Evolutionary conservation across 495 filamentous ascomycete species (phyloP), one percentile per base, ranked within the genome.

Genomic region (Tetracladium setigerum): DNA sequence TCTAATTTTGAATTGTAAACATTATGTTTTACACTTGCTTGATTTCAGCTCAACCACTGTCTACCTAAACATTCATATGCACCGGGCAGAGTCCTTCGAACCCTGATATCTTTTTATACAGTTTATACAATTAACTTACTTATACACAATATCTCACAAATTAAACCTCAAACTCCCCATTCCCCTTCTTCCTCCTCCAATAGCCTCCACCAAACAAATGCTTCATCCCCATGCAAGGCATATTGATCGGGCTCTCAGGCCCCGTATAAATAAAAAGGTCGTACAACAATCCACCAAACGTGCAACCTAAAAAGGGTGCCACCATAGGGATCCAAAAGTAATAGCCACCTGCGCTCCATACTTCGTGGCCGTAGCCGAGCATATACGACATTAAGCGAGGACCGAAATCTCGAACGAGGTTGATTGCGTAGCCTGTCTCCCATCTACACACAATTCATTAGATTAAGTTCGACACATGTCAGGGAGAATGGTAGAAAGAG

Each of bases 361-460:
- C 80, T 36, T 78, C 71, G 39, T 62, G 63, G 4, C 79, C 79
- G 59, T 83, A 82, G 7, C 79, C 80, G 32, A 83, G 49, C 54
- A 73, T 64, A 53, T 78, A 83, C 4, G 73, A 68, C 19, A 78
- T 67, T 17, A 83, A 58, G 10, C 80, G 60, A 0, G 80, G 79
- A 1, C 80, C 79, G 61, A 82, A 81, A 44, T 84, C 80, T 40
- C 80, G 59, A 4, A 78, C 80, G 18, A 80, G 62, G 49, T 83
- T 83, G 32, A 83, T 79, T 5, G 80, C 78, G 56, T 82, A 83
- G 4, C 80, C 80, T 5, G 79, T 83, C 54, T 83, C 76, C 71
- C 73, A 82, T 12, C 52, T 54, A 30, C 13, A 16, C n/a, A 17
- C 3, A 38, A 44, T 13, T 5, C 14, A 34, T 44, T 27, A 44